phyloP scores from a whole-genome alignment of 345 rosid genomes.

The Psidium guajava region DNA sequence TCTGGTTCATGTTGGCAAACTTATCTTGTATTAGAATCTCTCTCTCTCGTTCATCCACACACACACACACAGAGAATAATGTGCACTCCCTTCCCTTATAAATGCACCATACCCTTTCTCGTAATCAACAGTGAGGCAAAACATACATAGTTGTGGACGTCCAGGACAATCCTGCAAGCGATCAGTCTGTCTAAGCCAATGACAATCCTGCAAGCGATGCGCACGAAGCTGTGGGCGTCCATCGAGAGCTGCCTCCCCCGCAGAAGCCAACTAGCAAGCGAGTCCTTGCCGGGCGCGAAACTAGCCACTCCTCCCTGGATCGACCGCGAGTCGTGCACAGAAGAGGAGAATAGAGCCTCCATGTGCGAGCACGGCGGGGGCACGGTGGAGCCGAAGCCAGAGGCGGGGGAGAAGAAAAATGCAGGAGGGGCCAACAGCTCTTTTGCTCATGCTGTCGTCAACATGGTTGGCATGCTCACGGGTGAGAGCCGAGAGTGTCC shows the following conservation, averaged over 20 bases:
- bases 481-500: slow-evolving; percentile 19
- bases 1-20: background rate
- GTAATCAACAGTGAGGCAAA: background rate
- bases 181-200: background rate
- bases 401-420: background rate
- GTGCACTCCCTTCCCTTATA: background rate
- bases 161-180: background rate
- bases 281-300: slow-evolving; percentile 12
- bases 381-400: background rate
- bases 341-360: slow-evolving; percentile 17
- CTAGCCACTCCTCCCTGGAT: background rate
- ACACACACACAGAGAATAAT: background rate
- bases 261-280: slow-evolving; percentile 13
- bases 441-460: slow-evolving; percentile 54
- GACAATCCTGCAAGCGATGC: background rate
- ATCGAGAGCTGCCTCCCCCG: background rate
- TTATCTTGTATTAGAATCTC: background rate
- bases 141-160: background rate
- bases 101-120: background rate
- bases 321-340: slow-evolving; percentile 22
- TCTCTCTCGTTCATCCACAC: background rate
- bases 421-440: slow-evolving; percentile 24
- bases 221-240: background rate
- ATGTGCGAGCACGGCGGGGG: slow-evolving; percentile 8
- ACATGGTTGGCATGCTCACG: slow-evolving; percentile 85